Percentiles rank a stretch among this genome's conserved stretches.
Conservation (phyloP, 2,329 filamentous ascomycete genomes). For the Hypoxylon sp. region DNA sequence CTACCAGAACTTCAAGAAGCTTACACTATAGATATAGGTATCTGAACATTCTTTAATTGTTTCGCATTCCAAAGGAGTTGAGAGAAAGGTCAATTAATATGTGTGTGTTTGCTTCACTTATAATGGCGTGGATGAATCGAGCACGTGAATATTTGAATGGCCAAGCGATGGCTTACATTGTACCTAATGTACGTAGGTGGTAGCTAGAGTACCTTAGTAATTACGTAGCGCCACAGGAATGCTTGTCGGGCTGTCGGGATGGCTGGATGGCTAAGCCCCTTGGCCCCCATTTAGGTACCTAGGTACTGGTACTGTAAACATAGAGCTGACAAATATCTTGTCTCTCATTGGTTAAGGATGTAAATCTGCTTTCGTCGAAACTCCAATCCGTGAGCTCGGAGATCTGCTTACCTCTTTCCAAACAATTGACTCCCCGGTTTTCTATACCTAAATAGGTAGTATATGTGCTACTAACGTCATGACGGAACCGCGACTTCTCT, state of each 20-base stretch:
- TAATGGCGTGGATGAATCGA: constrained; percentile 1
- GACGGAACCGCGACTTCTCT: constrained; percentile 3
- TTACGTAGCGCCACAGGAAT: constrained; percentile 20
- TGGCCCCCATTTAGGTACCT: neutral
- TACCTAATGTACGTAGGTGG: no score
- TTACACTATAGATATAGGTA: neutral
- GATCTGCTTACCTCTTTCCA: constrained; percentile 26
- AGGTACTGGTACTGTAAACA: neutral
- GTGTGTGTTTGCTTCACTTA: neutral
- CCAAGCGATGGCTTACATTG: constrained; percentile 31
- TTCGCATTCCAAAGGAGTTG: neutral
- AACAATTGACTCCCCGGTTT: constrained; percentile 18
- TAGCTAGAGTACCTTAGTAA: no score
- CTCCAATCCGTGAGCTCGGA: constrained; percentile 9
- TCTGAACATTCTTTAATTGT: neutral
- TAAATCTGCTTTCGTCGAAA: neutral
- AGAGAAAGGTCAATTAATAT: neutral
- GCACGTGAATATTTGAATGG: constrained; percentile 37
- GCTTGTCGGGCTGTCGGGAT: no score
- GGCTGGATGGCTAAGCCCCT: constrained; percentile 6
- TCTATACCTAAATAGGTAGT: neutral
- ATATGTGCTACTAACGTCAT: constrained; percentile 5
- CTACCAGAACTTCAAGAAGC: constrained; percentile 11
- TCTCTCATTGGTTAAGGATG: constrained; percentile 8
- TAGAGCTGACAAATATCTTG: constrained; percentile 25